Evolutionary conservation across 1,284 basidiomycete species (phyloP), one percentile per base, ranked within the genome.

Genomic region (Ceratobasidium sp.): DNA sequence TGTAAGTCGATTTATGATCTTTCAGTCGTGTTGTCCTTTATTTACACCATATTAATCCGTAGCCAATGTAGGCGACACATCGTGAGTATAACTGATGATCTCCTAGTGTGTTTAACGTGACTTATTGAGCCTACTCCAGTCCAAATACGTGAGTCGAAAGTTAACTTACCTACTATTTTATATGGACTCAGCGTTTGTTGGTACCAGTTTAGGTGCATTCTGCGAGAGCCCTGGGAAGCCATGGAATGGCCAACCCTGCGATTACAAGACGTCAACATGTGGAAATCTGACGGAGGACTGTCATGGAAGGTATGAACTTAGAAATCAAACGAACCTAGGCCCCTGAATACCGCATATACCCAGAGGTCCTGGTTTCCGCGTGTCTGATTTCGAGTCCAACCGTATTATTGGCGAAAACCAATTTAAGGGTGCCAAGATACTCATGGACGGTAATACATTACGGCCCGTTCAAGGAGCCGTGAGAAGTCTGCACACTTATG

Each of bases 51-150:
- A 10, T 46, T 46, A n/a, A n/a, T n/a, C 55, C 12, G 23, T 78
- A 93, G 92, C 93, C 23, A 93, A 93, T 80, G 92, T 94, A 40
- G 93, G 93, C 2, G 93, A 94, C 82, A 93, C 92, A n/a, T n/a
- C n/a, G n/a, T n/a, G n/a, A n/a, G n/a, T n/a, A n/a, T n/a, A n/a
- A n/a, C n/a, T n/a, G n/a, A n/a, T n/a, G n/a, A n/a, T n/a, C n/a
- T n/a, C n/a, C n/a, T 9, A 66, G 42, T n/a, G 72, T 76, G 55
- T 5, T 61, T 66, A n/a, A n/a, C 1, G 64, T 44, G 46, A 55
- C 44, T n/a, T n/a, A n/a, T n/a, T n/a, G n/a, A n/a, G n/a, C n/a
- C n/a, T n/a, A n/a, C n/a, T n/a, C n/a, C n/a, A 92, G 88, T 80
- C 93, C 93, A 5, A 94, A 94, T 83, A 94, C 91, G 91, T 92